phyloP scores from a whole-genome alignment of 2,329 filamentous ascomycete genomes.

The Stagonosporopsis vannaccii region DNA sequence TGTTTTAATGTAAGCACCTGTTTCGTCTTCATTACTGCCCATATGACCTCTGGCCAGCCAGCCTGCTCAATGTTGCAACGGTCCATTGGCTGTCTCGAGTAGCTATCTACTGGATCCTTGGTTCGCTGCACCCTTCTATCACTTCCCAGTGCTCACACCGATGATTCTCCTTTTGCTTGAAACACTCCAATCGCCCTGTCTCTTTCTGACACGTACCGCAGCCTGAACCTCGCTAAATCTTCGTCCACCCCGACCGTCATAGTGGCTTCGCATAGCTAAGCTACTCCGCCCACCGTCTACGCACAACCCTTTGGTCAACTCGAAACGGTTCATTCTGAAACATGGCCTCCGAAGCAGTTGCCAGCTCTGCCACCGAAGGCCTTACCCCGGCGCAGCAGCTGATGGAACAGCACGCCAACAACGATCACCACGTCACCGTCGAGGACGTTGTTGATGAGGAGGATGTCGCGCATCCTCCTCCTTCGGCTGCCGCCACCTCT shows the following conservation, averaged over 20 bases:
- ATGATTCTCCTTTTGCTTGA: background rate
- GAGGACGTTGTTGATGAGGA: conserved; percentile 87
- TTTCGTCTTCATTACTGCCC: background rate
- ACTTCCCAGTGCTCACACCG: conserved; percentile 2
- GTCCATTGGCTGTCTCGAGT: conserved; percentile 8
- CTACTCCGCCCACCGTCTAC: conserved; percentile 41
- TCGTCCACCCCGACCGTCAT: conserved; percentile 16
- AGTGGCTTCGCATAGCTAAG: conserved; percentile 41
- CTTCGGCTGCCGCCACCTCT: conserved; percentile 52
- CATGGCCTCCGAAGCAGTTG: conserved; percentile 49
- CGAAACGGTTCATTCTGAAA: conserved; percentile 48
- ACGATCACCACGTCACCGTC: conserved; percentile 71
- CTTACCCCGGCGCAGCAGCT: conserved; percentile 64
- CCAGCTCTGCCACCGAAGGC: conserved; percentile 45
- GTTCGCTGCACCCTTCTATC: conserved; percentile 1
- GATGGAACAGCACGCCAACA: conserved; percentile 69
- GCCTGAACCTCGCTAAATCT: background rate
- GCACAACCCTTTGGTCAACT: conserved; percentile 48
- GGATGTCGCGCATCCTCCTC: conserved; percentile 65
- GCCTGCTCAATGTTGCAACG: background rate
- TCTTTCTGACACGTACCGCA: background rate
- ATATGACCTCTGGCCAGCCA: background rate
- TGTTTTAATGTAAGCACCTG: background rate
- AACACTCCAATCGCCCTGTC: background rate
- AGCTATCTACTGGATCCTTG: conserved; percentile 2